These are phyloP conservation scores for Eucalyptus erythrocorys DNA, from an alignment of 345 rosid species.

Conservation along the genomic window DNA sequence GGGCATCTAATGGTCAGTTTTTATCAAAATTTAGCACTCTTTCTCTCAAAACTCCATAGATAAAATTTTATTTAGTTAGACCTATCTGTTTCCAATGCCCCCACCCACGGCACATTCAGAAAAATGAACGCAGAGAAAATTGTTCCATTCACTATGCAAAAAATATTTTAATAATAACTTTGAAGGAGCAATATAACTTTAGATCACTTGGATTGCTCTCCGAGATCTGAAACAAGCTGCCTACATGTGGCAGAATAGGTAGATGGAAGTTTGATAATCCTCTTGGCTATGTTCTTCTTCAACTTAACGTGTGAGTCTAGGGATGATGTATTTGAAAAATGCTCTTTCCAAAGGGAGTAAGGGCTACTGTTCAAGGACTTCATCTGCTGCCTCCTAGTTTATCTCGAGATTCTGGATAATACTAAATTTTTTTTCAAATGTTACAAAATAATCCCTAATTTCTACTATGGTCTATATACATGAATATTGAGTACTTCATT, in stretches of 20 bases:
- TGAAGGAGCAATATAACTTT: neutral
- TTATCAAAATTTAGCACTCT: neutral
- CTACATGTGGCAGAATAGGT: neutral
- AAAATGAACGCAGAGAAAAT: neutral
- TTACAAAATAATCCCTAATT: neutral
- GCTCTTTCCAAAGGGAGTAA: neutral
- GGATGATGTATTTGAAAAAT: neutral
- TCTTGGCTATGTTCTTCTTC: neutral
- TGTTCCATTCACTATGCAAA: neutral
- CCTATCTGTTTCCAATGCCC: neutral
- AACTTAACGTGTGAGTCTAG: neutral
- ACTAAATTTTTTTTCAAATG: neutral
- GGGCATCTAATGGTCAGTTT: neutral
- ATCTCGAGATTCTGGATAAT: neutral
- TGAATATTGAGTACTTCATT: neutral
- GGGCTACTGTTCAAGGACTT: neutral
- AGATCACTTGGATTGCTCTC: neutral
- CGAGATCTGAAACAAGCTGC: neutral
- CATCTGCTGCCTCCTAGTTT: neutral
- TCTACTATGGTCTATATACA: neutral
- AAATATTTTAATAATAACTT: neutral
- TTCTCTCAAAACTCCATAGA: neutral
- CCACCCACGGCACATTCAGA: neutral
- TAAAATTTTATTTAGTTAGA: neutral
- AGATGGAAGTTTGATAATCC: neutral